Evolutionary conservation across 2,329 filamentous ascomycete genomes (phyloP).

Genomic region (Scorias spongiosa): DNA sequence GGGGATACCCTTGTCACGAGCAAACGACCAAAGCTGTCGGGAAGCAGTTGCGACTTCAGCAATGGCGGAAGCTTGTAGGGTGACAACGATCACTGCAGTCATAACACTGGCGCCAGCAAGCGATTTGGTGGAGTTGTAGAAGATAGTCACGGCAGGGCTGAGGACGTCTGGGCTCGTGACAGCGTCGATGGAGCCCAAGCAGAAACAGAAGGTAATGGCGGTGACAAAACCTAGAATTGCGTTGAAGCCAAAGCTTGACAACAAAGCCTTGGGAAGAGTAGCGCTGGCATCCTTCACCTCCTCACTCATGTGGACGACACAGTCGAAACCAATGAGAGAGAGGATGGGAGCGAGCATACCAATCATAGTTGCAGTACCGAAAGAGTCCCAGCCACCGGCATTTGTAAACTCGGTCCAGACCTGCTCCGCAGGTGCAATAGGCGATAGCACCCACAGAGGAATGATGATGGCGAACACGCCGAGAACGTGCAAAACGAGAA

Average conservation of each 20-base stretch:
- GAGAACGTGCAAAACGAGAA: conserved; percentile 35
- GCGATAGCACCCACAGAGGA: conserved; percentile 28
- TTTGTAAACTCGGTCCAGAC: conserved; percentile 36
- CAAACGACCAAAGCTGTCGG: conserved; percentile 25
- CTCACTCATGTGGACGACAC: conserved; percentile 13
- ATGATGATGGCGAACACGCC: conserved; percentile 39
- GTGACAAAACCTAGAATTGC: conserved; percentile 11
- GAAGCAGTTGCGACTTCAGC: conserved; percentile 23
- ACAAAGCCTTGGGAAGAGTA: conserved; percentile 12
- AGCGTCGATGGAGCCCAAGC: conserved; percentile 18
- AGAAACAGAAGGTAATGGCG: conserved; percentile 20
- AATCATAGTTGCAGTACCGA: conserved; percentile 30
- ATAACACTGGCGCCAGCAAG: conserved; percentile 19
- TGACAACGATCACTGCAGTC: conserved; percentile 19
- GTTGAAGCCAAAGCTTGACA: conserved; percentile 9
- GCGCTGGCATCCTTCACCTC: conserved; percentile 13
- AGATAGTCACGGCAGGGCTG: conserved; percentile 20
- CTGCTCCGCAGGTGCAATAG: conserved; percentile 24
- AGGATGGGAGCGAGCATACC: conserved; percentile 21
- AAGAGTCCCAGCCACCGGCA: conserved; percentile 27
- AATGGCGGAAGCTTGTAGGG: conserved; percentile 18
- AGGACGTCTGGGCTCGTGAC: conserved; percentile 9
- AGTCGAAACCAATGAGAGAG: conserved; percentile 12
- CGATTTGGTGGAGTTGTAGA: conserved; percentile 20
- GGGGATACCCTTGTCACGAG: conserved; percentile 18